A percentile compares a stretch with the other conserved stretches of the same genome.
These are phyloP conservation scores for Phlebopus sp. DNA, from an alignment of 1,284 basidiomycete species.

Conservation along the genomic window DNA sequence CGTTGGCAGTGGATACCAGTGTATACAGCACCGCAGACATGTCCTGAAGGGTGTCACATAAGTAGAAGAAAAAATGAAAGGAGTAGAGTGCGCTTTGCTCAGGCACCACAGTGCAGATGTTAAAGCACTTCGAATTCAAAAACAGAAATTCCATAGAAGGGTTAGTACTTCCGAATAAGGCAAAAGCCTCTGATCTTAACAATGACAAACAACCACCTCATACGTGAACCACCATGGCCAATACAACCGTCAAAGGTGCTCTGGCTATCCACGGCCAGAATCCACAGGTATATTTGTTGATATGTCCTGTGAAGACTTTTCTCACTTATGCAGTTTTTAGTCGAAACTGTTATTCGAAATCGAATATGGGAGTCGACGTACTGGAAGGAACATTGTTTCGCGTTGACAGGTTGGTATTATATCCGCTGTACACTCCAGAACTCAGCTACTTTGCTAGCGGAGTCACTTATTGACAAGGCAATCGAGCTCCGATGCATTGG, in stretches of 20 bases:
- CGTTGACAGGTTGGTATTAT: conserved; percentile 66
- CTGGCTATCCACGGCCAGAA: conserved; percentile 91
- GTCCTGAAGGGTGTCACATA: no score
- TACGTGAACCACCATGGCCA: conserved; percentile 61
- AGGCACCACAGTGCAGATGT: no score
- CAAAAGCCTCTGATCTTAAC: conserved; percentile 19
- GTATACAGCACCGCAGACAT: no score
- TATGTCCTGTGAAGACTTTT: conserved; percentile 6
- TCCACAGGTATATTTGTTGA: conserved; percentile 62
- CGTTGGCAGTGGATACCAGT: neutral
- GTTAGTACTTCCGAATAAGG: neutral
- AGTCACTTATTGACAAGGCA: conserved; percentile 90
- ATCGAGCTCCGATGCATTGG: conserved; percentile 83
- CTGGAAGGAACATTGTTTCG: conserved; percentile 98
- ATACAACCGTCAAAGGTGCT: conserved; percentile 83
- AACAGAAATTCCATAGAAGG: no score
- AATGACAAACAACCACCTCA: conserved; percentile 19
- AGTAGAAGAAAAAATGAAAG: no score
- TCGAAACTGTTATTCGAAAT: conserved; percentile 95
- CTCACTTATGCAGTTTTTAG: conserved; percentile 70
- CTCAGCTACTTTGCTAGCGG: conserved; percentile 52
- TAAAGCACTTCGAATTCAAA: no score
- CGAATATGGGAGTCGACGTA: conserved; percentile 94
- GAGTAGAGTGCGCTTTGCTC: no score
- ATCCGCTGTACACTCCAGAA: neutral